Evolutionary conservation across 2,329 filamentous ascomycete genomes (phyloP), one percentile per base, ranked within the genome.

Genomic region (Penicillium nordicum): DNA sequence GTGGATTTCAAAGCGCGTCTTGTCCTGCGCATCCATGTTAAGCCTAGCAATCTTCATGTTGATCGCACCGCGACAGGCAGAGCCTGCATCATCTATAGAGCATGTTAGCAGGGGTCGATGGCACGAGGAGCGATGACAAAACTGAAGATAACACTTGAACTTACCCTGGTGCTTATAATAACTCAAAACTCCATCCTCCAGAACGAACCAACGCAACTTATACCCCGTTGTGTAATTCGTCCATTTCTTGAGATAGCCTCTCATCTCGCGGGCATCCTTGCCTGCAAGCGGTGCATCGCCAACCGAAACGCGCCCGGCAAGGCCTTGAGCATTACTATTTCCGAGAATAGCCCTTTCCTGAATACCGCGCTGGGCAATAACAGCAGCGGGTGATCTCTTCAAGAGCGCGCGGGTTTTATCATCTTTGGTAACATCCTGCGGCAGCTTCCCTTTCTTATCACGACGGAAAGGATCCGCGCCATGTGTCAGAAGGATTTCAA

Each of bases 231-330:
- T 92, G 72, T 99, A 99, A 72, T 99, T 99, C 46, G 94, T 99
- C 94, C 94, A 99, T 74, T 99, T 99, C 78, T 97, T 97, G 55
- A 99, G 80, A 72, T 97, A 99, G 7, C 94, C 94, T 78, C 96
- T 97, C 90, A 99, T 97, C 75, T 97, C 93, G 46, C 92, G 84
- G 18, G 90, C 89, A 69, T 99, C 94, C 63, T 93, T 92, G 16
- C 89, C 88, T 27, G 88, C 89, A 57, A 84, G 74, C 16, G 80
- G 78, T 47, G 74, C 73, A 37, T 86, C 84, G 1, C 73, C 74
- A n/a, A 68, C 63, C 12, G 74, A 74, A 36, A 66, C 63, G 32
- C 74, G 70, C 4, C 69, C 74, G 21, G 84, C 79, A 62, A 89
- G 83, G 10, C 82, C 79, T 16, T 86, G 79, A 27, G 84, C 79